Percentiles rank a stretch among this genome's conserved stretches.
phyloP scores from a whole-genome alignment of 306 rosid species.

The Fragaria vesca region DNA sequence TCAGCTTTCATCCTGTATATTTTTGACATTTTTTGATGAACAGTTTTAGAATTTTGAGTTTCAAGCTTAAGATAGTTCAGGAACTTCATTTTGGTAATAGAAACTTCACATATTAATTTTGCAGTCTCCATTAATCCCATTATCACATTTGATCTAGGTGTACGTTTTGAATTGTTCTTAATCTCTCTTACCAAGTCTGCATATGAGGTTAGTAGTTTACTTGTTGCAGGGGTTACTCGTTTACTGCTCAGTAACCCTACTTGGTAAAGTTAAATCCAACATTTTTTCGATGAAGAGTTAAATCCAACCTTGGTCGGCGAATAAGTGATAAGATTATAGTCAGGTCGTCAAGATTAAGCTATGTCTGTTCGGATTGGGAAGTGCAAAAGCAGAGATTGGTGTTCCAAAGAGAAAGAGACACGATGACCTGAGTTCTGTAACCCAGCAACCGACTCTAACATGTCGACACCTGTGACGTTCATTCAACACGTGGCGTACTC shows the following conservation, averaged over 20 bases:
- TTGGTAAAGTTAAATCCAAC: not conserved
- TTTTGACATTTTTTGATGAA: not conserved
- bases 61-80: constrained; percentile 3
- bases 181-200: too few relatives aligned
- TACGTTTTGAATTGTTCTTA: not conserved
- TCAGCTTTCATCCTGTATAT: constrained; percentile 16
- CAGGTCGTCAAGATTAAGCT: not conserved
- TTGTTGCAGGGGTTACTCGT: not conserved
- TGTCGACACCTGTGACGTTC: not conserved
- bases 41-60: constrained; percentile 16
- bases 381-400: not conserved
- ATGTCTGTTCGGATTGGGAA: not conserved
- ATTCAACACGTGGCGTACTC: not conserved
- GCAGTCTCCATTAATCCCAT: not conserved
- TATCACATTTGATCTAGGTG: not conserved
- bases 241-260: not conserved
- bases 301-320: not conserved
- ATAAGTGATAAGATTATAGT: not conserved
- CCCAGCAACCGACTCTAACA: not conserved
- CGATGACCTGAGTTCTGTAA: not conserved
- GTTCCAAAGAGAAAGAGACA: not conserved
- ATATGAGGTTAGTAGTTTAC: not conserved
- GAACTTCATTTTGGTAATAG: not conserved
- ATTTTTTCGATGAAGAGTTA: not conserved
- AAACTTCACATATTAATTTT: not conserved